Conservation (phyloP, 257 asterid genomes). For the Leonotis leonurus region DNA sequence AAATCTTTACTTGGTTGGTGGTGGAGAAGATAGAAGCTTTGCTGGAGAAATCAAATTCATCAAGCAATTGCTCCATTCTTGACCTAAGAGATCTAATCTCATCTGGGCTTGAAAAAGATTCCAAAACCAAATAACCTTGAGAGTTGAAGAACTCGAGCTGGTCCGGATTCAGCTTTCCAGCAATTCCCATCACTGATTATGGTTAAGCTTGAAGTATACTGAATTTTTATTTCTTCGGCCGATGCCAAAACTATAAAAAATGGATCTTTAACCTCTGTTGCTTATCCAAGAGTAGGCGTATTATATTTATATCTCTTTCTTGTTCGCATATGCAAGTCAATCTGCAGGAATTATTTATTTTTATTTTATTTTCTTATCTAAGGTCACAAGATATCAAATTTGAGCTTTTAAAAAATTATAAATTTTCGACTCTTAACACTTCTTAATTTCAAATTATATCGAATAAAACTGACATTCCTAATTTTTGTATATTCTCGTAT, state of each 20-base stretch:
- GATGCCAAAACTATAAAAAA: not conserved
- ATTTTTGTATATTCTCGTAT: too few species aligned
- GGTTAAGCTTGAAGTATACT: not conserved
- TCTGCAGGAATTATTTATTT: not conserved
- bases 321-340: not conserved
- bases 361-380: too few species aligned
- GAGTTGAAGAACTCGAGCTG: conserved; percentile 40
- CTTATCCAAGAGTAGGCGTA: not conserved
- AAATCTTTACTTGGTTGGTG: conserved; percentile 62
- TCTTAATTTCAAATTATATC: too few species aligned
- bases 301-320: not conserved
- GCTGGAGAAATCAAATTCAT: conserved; percentile 56
- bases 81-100: conserved; percentile 56
- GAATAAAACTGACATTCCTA: too few species aligned
- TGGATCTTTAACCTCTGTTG: not conserved
- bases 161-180: conserved; percentile 23
- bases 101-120: conserved; percentile 60
- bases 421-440: too few species aligned
- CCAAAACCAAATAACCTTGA: conserved; percentile 71
- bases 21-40: conserved; percentile 77
- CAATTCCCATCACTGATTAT: conserved; percentile 21
- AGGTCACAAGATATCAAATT: too few species aligned
- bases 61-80: conserved; percentile 64
- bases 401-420: too few species aligned
- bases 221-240: not conserved